Base-by-base conservation (phyloP, 2,329 filamentous ascomycete genomes). In the Alternaria atra region DNA sequence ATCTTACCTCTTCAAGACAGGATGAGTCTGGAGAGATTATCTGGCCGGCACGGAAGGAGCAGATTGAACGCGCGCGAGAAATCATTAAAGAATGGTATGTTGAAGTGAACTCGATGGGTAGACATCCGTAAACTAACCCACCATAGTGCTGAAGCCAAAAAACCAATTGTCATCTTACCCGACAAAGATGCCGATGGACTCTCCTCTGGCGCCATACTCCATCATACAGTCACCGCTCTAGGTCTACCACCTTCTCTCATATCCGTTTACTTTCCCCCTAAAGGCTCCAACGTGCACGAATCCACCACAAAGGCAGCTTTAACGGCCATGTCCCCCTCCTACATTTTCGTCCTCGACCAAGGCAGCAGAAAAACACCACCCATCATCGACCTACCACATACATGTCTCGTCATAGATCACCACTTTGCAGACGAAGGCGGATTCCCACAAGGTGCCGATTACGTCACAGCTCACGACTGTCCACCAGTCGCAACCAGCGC, bases 141-240 rank as follows among this genome's bases (percentile, higher is more conserved):
- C 20, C 5, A 10, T 63, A 89, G 87, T 73, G 87, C 83, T 17
- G 68, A 78, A 15, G 77, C 85, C 10, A 76, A 82, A 9, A 81
- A 86, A 57, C 80, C 78, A 35, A 86, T 84, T 1, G 75, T 91
- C 17, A 87, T 91, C 13, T 82, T 90, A 0, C 89, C 89, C 0
- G 89, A 91, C 71, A 91, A 90, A 69, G 89, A 91, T 66, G 88
- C 88, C 3, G 89, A 91, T 73, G 89, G 89, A 0, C 79, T 91
- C 3, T 85, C 85, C 2, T 86, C 89, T 2, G 89, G 89, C 0
- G 85, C 85, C 1, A 90, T 91, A 30, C 73, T 91, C 2, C 80
- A 86, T 56, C 85, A 84, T 55, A 90, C 88, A 0, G 79, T 91
- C 4, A 74, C 84, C 2, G 76, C 86, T 2, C 83, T 91, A 0